Evolutionary conservation across 208 protist species (phyloP).

Genomic region (Crithidia thermophila): DNA sequence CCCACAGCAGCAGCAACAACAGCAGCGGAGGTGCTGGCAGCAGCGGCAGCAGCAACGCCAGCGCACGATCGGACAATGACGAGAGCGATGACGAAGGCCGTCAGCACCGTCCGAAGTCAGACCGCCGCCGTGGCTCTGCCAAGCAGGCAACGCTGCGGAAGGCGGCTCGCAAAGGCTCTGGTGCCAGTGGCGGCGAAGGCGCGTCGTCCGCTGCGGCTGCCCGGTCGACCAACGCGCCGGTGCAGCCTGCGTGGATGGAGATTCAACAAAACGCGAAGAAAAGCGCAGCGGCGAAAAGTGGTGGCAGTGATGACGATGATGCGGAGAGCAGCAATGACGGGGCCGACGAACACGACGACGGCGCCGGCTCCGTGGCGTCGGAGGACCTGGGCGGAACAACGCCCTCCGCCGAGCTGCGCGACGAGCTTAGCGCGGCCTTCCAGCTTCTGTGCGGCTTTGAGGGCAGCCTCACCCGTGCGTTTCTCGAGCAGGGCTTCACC

Average conservation of each 20-base stretch:
- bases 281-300: background rate
- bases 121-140: no score
- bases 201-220: background rate
- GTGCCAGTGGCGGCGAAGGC: background rate
- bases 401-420: constrained; percentile 30
- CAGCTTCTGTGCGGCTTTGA: constrained; percentile 48
- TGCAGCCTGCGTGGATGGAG: constrained; percentile 27
- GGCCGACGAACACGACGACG: constrained; percentile 11
- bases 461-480: constrained; percentile 23
- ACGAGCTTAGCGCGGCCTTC: constrained; percentile 37
- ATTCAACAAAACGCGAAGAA: background rate
- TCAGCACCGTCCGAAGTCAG: no score
- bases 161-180: background rate
- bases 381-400: constrained; percentile 11
- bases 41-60: background rate
- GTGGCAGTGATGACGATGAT: background rate
- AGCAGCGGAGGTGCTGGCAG: background rate
- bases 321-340: constrained; percentile 13
- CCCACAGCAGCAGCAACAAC: constrained; percentile 19
- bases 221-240: background rate
- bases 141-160: background rate
- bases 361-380: background rate
- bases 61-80: no score
- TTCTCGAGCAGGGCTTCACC: constrained; percentile 71
- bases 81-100: no score